Base-by-base conservation (phyloP, 305 asterid species). In the Lippia alba region DNA sequence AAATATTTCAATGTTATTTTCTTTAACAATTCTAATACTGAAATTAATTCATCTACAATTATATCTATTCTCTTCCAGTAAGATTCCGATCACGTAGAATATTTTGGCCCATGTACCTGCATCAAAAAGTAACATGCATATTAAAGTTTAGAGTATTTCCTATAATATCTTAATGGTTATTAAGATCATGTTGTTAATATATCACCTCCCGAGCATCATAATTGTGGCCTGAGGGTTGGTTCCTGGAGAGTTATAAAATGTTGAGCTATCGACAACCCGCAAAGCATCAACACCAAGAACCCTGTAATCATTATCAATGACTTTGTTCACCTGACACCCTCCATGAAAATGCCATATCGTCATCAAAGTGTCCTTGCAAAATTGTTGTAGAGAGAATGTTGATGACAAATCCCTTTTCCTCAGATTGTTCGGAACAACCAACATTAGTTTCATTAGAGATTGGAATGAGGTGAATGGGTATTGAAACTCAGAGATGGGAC, bases 341-440 rank as follows among this genome's bases (percentile, higher is more conserved):
- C 98, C 97, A 20, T 92, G 98, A 67, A 87, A 90, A 74, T 92
- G 98, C 97, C 97, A 92, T 30, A 92, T 82, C 12, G 94, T 90
- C 88, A 87, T 82, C 53, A 88, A 94, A 1, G 97, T 90, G 58
- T 90, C 97, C 10, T 55, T 72, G n/a, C 98, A 92, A 20, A 76
- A 92, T 61, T 88, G 94, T 76, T 88, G 89, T 79, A 83, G 8
- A 0, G 90, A 83, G 70, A 80, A 60, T 3, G 85, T 58, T 9
- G 91, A 64, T 0, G 80, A 51, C 24, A 82, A 24, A 24, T 24
- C 30, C 30, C 30, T 24, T 24, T 24, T 24, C 30, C 30, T 24
- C 30, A 24, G 3, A 8, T 56, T 85, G 90, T 66, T 66, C 85
- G 96, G 98, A 6, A 83, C 54, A 0, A 86, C 19, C 39, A 80